Base-by-base conservation (phyloP, 129 eudicot species). In the Oenanthe sinensis region DNA sequence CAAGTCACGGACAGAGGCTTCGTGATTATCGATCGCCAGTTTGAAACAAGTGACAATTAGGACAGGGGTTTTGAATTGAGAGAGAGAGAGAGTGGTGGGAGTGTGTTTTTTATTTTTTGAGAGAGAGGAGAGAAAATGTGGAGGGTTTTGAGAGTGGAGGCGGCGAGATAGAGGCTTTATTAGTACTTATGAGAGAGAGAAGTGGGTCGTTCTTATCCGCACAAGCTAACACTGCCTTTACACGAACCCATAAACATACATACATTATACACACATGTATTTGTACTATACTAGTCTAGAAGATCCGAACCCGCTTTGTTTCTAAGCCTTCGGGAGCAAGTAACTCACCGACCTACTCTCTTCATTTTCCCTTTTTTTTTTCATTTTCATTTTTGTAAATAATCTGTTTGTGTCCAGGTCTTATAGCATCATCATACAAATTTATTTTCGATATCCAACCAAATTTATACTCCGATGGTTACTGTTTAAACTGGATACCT, bases 1-100 rank as follows among this genome's bases (percentile, higher is more conserved):
- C 9, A 67, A 67, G 19, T 67, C 72, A 67, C 72, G 72, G 82
- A 91, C 90, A 50, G 88, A 42, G 55, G 91, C 39, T 80, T 91
- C 92, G 58, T 88, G 97, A 77, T 85, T 87, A 42, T 86, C 98
- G 84, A 93, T 89, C 87, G 98, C 97, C 98, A 93, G 68, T 67
- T 85, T 88, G 90, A 88, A 62, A 12, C 3, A 33, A 67, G 22
- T 30, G 68, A 60, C 22, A 30, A 67, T 67, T 67, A 11, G 22
- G 72, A 67, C 72, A 67, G 14, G 39, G 68, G 13, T 60, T 60
- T 60, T n/a, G 68, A 60, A 22, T n/a, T 2, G 36, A 8, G 6
- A 49, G 54, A 3, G 33, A 60, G 15, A 24, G 68, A 75, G 79
- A 75, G 67, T 39, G 78, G 63, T 39, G 28, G 63, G 8, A n/a